These are phyloP conservation scores for Colletotrichum truncatum DNA, from an alignment of 2,329 filamentous ascomycete genomes.

Conservation along the genomic window DNA sequence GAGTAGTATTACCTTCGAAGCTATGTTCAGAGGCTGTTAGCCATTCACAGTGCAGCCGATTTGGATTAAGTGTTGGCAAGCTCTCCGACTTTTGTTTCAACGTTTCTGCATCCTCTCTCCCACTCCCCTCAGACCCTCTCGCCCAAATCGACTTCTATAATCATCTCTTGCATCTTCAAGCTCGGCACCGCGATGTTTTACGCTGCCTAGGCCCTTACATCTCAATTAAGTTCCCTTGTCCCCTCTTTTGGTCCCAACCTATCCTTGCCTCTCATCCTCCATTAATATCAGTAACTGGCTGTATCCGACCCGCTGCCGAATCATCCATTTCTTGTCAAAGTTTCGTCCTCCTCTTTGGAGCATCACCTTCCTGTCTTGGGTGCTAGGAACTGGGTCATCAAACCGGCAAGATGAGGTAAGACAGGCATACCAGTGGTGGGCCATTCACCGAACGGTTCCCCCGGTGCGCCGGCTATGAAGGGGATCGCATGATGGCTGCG, in stretches of 20 bases:
- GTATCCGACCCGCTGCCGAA: neutral
- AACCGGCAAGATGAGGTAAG: conserved; percentile 26
- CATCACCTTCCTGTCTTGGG: conserved; percentile 5
- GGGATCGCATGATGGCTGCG: conserved; percentile 30
- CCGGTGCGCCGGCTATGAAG: conserved; percentile 10
- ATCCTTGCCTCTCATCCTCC: neutral
- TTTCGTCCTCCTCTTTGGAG: neutral
- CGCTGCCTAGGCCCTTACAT: neutral
- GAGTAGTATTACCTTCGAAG: neutral
- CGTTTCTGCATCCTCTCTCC: no score
- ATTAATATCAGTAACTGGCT: neutral
- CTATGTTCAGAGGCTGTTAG: neutral
- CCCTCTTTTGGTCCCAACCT: neutral
- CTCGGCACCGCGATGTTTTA: neutral
- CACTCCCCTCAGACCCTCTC: no score
- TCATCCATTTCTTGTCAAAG: neutral
- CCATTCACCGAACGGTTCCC: neutral
- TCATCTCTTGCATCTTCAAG: neutral
- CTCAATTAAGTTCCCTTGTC: neutral
- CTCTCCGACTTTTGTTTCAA: no score
- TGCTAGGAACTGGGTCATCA: neutral
- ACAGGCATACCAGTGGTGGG: neutral
- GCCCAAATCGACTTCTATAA: neutral
- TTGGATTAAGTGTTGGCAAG: neutral
- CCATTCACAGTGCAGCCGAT: neutral